Percentiles rank a stretch among this genome's conserved stretches.
These are phyloP conservation scores for Malus hybrid DNA, from an alignment of 331 rosid species.

Conservation along the genomic window DNA sequence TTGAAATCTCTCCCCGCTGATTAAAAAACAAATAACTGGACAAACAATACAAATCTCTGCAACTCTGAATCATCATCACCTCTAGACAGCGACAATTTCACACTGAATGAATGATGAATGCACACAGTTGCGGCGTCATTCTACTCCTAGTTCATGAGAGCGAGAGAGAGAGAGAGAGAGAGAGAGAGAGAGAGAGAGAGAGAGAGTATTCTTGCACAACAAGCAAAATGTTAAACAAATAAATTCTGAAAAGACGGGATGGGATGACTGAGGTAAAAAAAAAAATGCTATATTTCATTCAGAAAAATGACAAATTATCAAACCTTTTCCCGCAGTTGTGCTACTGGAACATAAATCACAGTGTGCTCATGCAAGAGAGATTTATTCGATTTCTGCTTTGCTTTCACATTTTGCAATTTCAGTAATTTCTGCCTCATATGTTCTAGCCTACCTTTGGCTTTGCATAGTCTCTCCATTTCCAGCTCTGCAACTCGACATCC, in stretches of 20 bases:
- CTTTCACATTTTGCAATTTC: slow-evolving; percentile 28
- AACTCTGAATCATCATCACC: no score
- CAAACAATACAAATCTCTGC: no score
- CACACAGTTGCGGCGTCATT: no score
- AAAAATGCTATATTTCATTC: neutral
- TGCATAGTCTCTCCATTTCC: slow-evolving; percentile 69
- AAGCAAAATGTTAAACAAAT: neutral
- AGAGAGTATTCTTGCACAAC: neutral
- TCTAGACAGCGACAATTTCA: no score
- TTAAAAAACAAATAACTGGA: no score
- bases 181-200: neutral
- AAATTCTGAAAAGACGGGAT: no score
- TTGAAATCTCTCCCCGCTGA: no score
- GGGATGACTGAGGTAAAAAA: neutral
- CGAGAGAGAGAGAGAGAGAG: no score
- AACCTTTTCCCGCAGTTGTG: slow-evolving; percentile 59
- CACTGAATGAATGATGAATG: no score
- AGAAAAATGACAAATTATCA: slow-evolving; percentile 7
- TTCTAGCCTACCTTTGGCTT: slow-evolving; percentile 44
- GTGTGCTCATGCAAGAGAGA: slow-evolving; percentile 16
- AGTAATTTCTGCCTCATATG: slow-evolving; percentile 43
- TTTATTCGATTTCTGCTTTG: slow-evolving; percentile 26
- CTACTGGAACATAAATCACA: slow-evolving; percentile 66
- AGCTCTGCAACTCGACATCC: slow-evolving; percentile 38
- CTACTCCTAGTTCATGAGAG: no score